Conservation (phyloP, 352 stramenopile species). For the Phytophthora europaea region DNA sequence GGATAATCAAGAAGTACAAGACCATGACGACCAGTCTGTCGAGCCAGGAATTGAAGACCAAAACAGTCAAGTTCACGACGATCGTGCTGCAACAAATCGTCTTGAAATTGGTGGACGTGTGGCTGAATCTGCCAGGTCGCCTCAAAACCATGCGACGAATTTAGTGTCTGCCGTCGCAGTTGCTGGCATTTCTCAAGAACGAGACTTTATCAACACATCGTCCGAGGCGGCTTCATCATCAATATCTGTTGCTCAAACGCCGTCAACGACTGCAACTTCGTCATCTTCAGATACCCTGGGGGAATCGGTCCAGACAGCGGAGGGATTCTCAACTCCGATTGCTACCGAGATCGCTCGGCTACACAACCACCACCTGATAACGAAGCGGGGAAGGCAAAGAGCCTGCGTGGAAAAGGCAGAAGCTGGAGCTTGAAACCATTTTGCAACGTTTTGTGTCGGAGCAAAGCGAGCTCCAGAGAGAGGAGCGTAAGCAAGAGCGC, state of each 20-base stretch:
- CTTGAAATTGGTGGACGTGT: background rate
- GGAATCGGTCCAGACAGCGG: background rate
- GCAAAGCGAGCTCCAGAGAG: slow-evolving; percentile 24
- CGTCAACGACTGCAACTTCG: background rate
- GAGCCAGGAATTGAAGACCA: background rate
- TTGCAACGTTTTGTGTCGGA: slow-evolving; percentile 26
- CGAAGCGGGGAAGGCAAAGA: background rate
- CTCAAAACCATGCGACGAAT: background rate
- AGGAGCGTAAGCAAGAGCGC: slow-evolving; percentile 20
- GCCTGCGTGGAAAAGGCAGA: slow-evolving; percentile 28
- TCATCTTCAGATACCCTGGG: background rate
- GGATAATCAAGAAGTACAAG: slow-evolving; percentile 12
- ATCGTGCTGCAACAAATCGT: background rate
- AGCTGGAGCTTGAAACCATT: slow-evolving; percentile 22
- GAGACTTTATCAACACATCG: background rate
- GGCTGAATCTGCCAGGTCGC: background rate
- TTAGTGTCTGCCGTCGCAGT: background rate
- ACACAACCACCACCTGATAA: background rate
- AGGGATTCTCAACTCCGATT: background rate
- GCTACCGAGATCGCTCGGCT: background rate
- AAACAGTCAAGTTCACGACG: background rate
- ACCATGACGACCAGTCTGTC: slow-evolving; percentile 8
- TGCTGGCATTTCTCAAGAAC: background rate
- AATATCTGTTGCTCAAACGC: background rate
- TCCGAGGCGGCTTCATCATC: background rate